Conservation (phyloP, 2,329 filamentous ascomycete species). For the Hypocreales sp. region DNA sequence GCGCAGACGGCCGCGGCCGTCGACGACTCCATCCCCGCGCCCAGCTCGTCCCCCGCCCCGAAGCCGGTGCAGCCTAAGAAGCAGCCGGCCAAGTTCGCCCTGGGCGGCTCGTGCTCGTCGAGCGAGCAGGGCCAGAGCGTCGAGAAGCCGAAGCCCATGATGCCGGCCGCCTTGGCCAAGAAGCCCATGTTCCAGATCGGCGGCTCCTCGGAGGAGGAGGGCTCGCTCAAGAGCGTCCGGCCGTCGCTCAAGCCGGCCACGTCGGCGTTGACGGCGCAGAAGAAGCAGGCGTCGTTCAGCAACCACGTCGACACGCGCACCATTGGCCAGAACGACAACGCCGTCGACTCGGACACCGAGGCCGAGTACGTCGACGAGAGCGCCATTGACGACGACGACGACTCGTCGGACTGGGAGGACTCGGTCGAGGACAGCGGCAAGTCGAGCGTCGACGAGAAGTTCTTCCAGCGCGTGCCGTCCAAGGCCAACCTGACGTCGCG, state of each 20-base stretch:
- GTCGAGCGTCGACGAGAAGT: conserved; percentile 65
- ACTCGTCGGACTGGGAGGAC: conserved; percentile 44
- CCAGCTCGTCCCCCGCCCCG: conserved; percentile 36
- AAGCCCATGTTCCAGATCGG: conserved; percentile 36
- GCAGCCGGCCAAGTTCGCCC: conserved; percentile 44
- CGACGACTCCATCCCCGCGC: conserved; percentile 43
- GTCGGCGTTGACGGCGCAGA: conserved; percentile 20
- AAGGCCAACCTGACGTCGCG: conserved; percentile 71
- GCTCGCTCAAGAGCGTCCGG: conserved; percentile 48
- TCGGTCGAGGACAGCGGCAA: conserved; percentile 70
- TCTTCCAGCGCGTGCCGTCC: conserved; percentile 88
- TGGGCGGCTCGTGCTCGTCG: conserved; percentile 74
- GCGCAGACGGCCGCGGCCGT: conserved; percentile 27
- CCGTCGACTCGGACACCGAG: conserved; percentile 23
- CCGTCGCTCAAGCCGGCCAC: conserved; percentile 26
- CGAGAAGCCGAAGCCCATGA: conserved; percentile 22
- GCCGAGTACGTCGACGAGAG: conserved; percentile 64
- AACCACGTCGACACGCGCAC: conserved; percentile 56
- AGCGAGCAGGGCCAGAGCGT: conserved; percentile 34
- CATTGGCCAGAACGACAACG: conserved; percentile 33
- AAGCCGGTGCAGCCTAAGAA: conserved; percentile 58
- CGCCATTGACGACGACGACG: conserved; percentile 62
- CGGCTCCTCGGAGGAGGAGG: conserved; percentile 59
- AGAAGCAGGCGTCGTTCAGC: conserved; percentile 70
- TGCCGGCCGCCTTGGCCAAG: conserved; percentile 13